Evolutionary conservation across 257 asterid genomes (phyloP), one percentile per base, ranked within the genome.

Genomic region (Solanum pimpinellifolium): DNA sequence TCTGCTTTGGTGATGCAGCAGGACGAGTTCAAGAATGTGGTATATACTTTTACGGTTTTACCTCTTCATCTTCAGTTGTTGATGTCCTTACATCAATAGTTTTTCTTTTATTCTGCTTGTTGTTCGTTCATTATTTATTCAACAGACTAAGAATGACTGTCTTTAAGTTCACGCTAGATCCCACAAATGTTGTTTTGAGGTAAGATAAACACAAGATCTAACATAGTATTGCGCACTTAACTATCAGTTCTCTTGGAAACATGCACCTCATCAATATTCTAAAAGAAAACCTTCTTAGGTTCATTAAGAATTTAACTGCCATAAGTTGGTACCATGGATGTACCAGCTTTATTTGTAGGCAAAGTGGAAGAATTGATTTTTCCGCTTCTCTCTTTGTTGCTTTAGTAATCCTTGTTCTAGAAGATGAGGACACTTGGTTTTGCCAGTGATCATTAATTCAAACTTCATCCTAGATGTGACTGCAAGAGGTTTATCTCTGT

Each of bases 1-100:
- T 87, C 90, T 97, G 98, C 94, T 95, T 97, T 89, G 92, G 92
- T 37, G 99, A 96, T 88, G 98, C 99, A 20, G 94, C 99, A 29
- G 99, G 98, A 35, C 95, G 91, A 56, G 93, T 97, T 89, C 99
- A 96, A 93, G 99, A 97, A 94, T 92, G 91, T 47, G 98, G 99
- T 97, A 90, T 89, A 12, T 69, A 35, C 59, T 25, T 31, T 44
- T 37, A 35, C 39, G 39, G 39, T 35, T 5, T 35, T 25, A 9
- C 44, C 27, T 42, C 15, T 73, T 25, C 27, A 73, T 41, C 6
- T 86, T 77, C 59, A 4, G 87, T 68, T 33, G 25, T 86, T 72
- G 69, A 81, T 29, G 85, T 16, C 69, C 69, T 1, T 81, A 10
- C 69, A 6, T 49, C 14, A 81, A 81, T 81, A 81, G 69, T 1